Evolutionary conservation across 495 filamentous ascomycete genomes (phyloP).

Genomic region (Aspergillus leporis): DNA sequence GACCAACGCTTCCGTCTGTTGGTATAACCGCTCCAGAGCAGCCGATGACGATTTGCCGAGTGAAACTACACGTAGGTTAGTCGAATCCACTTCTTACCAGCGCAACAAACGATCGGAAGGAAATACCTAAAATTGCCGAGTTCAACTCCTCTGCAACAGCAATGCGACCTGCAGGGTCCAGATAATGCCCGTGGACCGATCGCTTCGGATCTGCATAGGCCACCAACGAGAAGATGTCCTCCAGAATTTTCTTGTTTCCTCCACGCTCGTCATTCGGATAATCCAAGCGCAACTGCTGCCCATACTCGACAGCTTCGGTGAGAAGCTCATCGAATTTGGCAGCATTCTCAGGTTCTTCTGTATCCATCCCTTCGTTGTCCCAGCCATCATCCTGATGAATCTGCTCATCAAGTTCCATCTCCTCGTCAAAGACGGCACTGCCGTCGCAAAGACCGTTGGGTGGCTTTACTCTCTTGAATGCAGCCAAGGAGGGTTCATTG

Average conservation of each 20-base stretch:
- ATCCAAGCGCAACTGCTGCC: conserved; percentile 72
- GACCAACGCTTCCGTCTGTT: conserved; percentile 84
- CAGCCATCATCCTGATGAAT: conserved; percentile 48
- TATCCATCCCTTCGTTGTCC: conserved; percentile 56
- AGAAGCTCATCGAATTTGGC: conserved; percentile 57
- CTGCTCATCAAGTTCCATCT: conserved; percentile 82
- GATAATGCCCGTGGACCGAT: conserved; percentile 70
- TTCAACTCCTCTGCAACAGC: conserved; percentile 93
- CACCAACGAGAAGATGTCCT: conserved; percentile 86
- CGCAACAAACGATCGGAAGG: conserved; percentile 7
- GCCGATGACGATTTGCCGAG: conserved; percentile 87
- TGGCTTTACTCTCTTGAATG: conserved; percentile 38
- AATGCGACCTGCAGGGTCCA: conserved; percentile 73
- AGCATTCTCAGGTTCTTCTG: conserved; percentile 40
- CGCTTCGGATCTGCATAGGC: conserved; percentile 80
- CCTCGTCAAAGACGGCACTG: conserved; percentile 61
- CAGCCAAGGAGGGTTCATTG: conserved; percentile 58
- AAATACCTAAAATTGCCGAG: conserved; percentile 85
- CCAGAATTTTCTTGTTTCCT: conserved; percentile 71
- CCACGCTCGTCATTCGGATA: conserved; percentile 67
- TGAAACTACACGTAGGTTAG: conserved; percentile 57
- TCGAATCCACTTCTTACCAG: conserved; percentile 1
- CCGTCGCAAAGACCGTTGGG: conserved; percentile 35
- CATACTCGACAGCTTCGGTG: conserved; percentile 74
- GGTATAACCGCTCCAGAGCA: conserved; percentile 81